A percentile compares a stretch with the other conserved stretches of the same genome.
phyloP scores from a whole-genome alignment of 1,284 basidiomycete species.

The Melampsora larici-populina region DNA sequence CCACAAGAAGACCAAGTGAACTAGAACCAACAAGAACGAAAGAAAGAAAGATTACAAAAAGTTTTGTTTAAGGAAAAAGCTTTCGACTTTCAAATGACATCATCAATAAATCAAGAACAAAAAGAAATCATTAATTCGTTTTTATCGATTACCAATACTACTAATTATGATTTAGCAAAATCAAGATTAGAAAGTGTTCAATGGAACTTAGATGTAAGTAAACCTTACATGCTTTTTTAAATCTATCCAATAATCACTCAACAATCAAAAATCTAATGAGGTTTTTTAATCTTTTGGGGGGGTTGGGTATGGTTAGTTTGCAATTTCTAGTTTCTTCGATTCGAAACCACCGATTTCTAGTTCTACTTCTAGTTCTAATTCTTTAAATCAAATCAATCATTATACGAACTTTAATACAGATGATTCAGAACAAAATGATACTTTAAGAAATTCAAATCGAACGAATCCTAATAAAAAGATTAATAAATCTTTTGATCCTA shows the following conservation, averaged over 20 bases:
- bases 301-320: too few species aligned
- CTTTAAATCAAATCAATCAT: background rate
- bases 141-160: conserved; percentile 31
- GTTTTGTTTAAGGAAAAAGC: too few species aligned
- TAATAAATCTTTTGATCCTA: background rate
- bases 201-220: conserved; percentile 29
- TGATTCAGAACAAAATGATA: background rate
- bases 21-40: too few species aligned
- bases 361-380: background rate
- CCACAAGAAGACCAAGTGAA: too few species aligned
- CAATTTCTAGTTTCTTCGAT: background rate
- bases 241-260: too few species aligned
- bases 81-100: too few species aligned
- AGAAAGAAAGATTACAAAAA: too few species aligned
- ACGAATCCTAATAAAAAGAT: background rate
- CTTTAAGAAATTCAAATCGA: background rate
- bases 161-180: background rate
- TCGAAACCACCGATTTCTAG: background rate
- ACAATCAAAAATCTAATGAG: background rate
- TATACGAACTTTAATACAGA: background rate
- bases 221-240: too few species aligned
- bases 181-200: conserved; percentile 9
- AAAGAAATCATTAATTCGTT: conserved; percentile 27
- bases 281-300: background rate
- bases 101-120: background rate